A percentile compares a stretch with the other conserved stretches of the same genome.
phyloP scores from a whole-genome alignment of 1,139 yeast genomes.

The Scheffersomyces insectosa region DNA sequence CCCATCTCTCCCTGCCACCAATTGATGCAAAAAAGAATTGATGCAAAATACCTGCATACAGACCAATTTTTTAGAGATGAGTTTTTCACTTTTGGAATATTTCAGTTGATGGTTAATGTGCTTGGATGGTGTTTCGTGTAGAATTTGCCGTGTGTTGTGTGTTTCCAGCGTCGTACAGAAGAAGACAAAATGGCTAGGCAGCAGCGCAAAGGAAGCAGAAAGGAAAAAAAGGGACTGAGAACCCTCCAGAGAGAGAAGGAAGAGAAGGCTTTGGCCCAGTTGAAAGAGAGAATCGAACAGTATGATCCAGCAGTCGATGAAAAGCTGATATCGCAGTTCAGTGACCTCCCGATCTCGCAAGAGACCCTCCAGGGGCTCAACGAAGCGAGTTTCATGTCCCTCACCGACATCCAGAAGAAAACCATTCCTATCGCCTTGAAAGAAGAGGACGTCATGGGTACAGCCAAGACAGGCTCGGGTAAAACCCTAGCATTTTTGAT shows the following conservation, averaged over 20 bases:
- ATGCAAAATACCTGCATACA: conserved; percentile 5
- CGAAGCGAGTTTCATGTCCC: conserved; percentile 65
- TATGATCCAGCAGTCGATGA: conserved; percentile 45
- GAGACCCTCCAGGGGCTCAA: conserved; percentile 71
- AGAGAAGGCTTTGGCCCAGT: conserved; percentile 41
- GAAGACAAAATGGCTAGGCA: conserved; percentile 22
- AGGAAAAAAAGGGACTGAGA: conserved; percentile 20
- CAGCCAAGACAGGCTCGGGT: conserved; percentile 97
- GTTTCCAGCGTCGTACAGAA: no score
- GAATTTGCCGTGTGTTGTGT: not conserved
- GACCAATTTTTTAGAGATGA: conserved; percentile 7
- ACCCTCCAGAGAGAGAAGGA: conserved; percentile 35
- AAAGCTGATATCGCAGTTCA: conserved; percentile 39
- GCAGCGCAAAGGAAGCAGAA: conserved; percentile 17
- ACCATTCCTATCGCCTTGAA: conserved; percentile 77
- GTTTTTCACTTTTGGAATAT: not conserved
- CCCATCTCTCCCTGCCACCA: no score
- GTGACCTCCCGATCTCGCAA: conserved; percentile 74
- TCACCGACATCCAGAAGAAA: conserved; percentile 85
- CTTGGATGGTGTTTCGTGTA: no score
- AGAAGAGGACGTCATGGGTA: conserved; percentile 84
- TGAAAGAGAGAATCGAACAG: conserved; percentile 51
- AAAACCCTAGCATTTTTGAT: conserved; percentile 89
- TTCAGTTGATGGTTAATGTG: no score
- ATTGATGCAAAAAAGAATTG: no score